Evolutionary conservation across 108 stramenopile species (phyloP).

Genomic region (Asterionellopsis glacialis): DNA sequence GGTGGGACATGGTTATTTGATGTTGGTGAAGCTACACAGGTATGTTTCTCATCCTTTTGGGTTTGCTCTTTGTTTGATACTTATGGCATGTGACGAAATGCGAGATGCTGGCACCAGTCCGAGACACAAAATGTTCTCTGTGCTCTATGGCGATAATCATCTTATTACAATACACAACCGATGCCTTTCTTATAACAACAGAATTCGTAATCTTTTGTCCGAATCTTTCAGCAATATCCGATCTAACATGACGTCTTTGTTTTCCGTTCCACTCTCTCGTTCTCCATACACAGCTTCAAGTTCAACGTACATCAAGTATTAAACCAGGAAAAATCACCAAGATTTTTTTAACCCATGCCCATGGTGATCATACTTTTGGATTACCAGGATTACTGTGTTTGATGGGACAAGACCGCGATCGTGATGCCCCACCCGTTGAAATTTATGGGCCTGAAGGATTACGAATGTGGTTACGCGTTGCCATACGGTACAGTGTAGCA

Average conservation of each 20-base stretch:
- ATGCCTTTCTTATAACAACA: constrained; percentile 16
- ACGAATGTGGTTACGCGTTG: constrained; percentile 80
- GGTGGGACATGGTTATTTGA: constrained; percentile 94
- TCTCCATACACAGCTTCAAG: constrained; percentile 38
- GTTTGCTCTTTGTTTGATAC: neutral
- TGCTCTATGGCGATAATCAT: constrained; percentile 35
- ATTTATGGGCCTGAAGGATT: constrained; percentile 94
- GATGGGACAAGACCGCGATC: constrained; percentile 84
- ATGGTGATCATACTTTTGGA: constrained; percentile 91
- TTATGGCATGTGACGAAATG: constrained; percentile 33
- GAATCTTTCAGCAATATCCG: neutral
- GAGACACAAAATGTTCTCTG: constrained; percentile 30
- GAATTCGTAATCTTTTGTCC: neutral
- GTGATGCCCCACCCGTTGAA: constrained; percentile 63
- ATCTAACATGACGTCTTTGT: neutral
- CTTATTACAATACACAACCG: constrained; percentile 19
- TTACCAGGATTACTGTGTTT: constrained; percentile 90
- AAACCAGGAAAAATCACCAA: constrained; percentile 74
- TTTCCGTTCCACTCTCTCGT: neutral
- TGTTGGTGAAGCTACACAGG: constrained; percentile 92
- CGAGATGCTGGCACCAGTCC: constrained; percentile 63
- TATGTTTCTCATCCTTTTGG: constrained; percentile 25
- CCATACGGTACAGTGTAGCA: constrained; percentile 82
- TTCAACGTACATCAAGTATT: constrained; percentile 64
- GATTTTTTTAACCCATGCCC: constrained; percentile 94